Evolutionary conservation across 805 yeast species (phyloP), one percentile per base, ranked within the genome.

Genomic region (Myxozyma mucilagina): DNA sequence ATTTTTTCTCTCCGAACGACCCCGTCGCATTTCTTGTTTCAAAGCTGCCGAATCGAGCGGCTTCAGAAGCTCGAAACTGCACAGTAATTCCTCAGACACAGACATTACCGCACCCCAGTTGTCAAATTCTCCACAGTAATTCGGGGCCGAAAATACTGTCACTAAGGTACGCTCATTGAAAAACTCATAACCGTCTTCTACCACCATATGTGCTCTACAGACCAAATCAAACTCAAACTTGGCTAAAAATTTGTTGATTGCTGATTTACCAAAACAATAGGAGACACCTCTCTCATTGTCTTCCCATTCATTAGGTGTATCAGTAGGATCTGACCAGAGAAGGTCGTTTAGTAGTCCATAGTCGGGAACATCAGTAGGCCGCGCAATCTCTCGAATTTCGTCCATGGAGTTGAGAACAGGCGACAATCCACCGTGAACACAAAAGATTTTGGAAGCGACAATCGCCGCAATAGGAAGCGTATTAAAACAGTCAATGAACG

Each of bases 91-190:
- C 65, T 93, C 97, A 65, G 90, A 84, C 14, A 93, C 98, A 68
- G 96, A 86, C 98, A 93, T 93, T 4, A 93, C 97, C 1, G 99
- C 99, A 29, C 97, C 97, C 97, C 97, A 90, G 70, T 90, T 90
- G 73, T 91, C 90, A 70, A 86, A 86, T 73, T 86, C 91, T n/a
- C 91, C 90, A 70, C 90, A 86, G 72, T 86, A 86, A 72, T 86
- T 86, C 10, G 90, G 91, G 1, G 91, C 91, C 55, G 85, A 80
- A 70, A 86, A 86, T 24, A 86, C 90, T 0, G 91, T 86, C 29
- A 87, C 90, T 65, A 86, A 76, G 9, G 87, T 82, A 38, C 88
- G 75, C 70, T 87, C 89, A 67, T 86, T 86, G 77, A 86, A 86
- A 68, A 86, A 86, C 72, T 86, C 91, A 72, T 86, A 86, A 7